Evolutionary conservation across 2,329 filamentous ascomycete species (phyloP).

Genomic region (Pseudogymnoascus sp.): DNA sequence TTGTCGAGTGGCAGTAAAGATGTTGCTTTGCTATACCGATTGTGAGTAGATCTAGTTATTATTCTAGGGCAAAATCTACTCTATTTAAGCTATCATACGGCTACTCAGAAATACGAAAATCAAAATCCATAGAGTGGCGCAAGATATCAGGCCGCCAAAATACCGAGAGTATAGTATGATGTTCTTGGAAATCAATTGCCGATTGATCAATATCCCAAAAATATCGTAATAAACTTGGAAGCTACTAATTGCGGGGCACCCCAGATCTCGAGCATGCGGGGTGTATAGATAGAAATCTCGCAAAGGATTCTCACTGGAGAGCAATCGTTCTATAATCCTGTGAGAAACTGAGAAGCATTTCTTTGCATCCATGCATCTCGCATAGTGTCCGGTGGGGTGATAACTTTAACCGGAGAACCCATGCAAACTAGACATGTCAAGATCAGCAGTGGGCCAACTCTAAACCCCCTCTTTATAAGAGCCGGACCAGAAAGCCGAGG

Average conservation of each 20-base stretch:
- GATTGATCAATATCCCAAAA: background rate
- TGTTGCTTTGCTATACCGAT: constrained; percentile 13
- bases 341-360: background rate
- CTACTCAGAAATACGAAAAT: background rate
- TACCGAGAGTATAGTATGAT: background rate
- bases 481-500: too few species aligned
- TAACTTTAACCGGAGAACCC: too few species aligned
- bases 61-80: background rate
- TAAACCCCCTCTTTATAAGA: too few species aligned
- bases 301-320: too few species aligned
- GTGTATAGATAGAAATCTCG: too few species aligned
- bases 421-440: too few species aligned
- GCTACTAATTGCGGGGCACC: background rate
- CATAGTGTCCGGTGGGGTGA: too few species aligned
- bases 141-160: background rate
- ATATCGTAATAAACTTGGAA: background rate
- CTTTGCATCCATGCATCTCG: background rate
- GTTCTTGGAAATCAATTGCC: background rate
- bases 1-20: background rate
- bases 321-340: too few species aligned
- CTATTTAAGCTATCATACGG: background rate
- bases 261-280: background rate
- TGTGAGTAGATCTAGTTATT: background rate
- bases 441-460: too few species aligned
- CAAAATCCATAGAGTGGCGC: background rate